Conservation (phyloP, 345 rosid species). For the Murraya koenigii region DNA sequence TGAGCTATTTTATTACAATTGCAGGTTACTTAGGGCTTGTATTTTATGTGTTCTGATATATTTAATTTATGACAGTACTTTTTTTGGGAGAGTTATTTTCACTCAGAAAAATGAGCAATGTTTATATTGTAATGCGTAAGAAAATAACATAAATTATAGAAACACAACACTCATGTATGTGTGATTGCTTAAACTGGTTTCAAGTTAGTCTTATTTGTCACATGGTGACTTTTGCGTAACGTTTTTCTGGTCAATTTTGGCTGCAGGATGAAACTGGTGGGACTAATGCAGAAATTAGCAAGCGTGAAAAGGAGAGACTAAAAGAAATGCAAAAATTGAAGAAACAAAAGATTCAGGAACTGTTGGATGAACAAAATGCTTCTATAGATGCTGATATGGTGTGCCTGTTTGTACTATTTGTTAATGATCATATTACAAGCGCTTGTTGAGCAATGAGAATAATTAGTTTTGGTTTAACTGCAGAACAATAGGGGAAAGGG, state of each 20-base stretch:
- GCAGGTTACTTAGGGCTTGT: neutral
- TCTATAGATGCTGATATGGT: slow-evolving; percentile 96
- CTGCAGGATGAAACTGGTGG: slow-evolving; percentile 52
- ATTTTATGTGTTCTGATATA: too few species aligned
- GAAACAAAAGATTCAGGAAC: slow-evolving; percentile 92
- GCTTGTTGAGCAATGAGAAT: neutral
- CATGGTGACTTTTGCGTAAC: neutral
- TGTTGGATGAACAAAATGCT: slow-evolving; percentile 87
- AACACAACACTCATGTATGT: too few species aligned
- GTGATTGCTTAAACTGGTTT: neutral
- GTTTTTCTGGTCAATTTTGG: neutral
- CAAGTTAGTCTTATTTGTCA: neutral
- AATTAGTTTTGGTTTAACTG: slow-evolving; percentile 16
- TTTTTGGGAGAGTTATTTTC: neutral
- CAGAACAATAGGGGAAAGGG: slow-evolving; percentile 93
- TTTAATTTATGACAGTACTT: neutral
- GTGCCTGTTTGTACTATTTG: neutral
- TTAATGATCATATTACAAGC: neutral
- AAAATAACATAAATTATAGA: neutral
- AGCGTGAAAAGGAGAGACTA: slow-evolving; percentile 83
- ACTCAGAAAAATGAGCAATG: neutral
- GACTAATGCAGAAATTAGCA: slow-evolving; percentile 51
- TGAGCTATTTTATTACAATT: neutral
- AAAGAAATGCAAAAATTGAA: slow-evolving; percentile 86
- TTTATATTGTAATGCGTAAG: too few species aligned